These are phyloP conservation scores for Gastrodia elata DNA, from an alignment of 106 monocot genomes.

Conservation along the genomic window DNA sequence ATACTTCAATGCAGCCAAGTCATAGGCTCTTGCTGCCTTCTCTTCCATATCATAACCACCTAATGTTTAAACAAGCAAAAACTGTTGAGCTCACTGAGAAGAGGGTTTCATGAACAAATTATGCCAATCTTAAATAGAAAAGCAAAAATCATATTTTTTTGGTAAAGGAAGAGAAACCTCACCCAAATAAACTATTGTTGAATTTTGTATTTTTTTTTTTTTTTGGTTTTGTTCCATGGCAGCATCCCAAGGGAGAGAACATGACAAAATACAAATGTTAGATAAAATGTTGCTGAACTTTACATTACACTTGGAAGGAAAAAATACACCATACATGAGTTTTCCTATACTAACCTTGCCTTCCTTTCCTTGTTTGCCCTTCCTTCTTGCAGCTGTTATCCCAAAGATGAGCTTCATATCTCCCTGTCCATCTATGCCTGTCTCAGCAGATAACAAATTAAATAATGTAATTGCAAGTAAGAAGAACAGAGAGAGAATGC, in stretches of 20 bases:
- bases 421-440: slow-evolving; percentile 99
- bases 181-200: slow-evolving; percentile 89
- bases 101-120: not conserved
- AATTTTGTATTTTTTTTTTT: no score
- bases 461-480: not conserved
- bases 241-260: slow-evolving; percentile 9
- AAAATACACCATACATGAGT: not conserved
- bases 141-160: not conserved
- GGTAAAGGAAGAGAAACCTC: slow-evolving; percentile 8
- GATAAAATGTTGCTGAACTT: not conserved
- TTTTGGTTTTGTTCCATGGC: slow-evolving; percentile 12
- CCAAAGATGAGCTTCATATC: slow-evolving; percentile 99
- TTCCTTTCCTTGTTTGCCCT: slow-evolving; percentile 98
- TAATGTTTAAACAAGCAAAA: slow-evolving; percentile 8
- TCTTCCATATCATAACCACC: slow-evolving; percentile 99
- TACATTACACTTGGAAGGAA: not conserved
- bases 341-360: slow-evolving; percentile 62
- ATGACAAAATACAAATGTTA: not conserved
- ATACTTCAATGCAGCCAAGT: slow-evolving; percentile 93
- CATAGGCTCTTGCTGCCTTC: slow-evolving; percentile 98
- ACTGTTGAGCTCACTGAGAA: not conserved
- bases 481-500: slow-evolving; percentile 13
- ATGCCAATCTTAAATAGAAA: not conserved
- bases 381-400: slow-evolving; percentile 99
- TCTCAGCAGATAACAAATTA: not conserved